Conservation (phyloP, 2,329 filamentous ascomycete species). For the Phialocephala sp. region DNA sequence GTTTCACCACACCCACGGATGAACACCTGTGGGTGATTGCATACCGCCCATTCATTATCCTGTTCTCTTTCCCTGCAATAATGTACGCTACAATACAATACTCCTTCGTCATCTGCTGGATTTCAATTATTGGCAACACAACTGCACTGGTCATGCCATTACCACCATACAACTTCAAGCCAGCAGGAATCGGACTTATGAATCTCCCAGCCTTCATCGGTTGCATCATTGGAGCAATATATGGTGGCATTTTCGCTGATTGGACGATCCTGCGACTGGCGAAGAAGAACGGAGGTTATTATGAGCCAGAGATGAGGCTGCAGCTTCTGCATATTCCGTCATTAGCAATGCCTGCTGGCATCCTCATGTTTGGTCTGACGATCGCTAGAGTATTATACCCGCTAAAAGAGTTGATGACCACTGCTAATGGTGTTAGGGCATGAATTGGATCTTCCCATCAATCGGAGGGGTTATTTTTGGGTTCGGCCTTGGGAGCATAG, state of each 20-base stretch:
- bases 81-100: not conserved
- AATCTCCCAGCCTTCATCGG: not conserved
- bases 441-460: not conserved
- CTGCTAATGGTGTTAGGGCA: not conserved
- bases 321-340: not conserved
- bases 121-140: not conserved
- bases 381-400: not conserved
- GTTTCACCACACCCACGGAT: not conserved
- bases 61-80: not conserved
- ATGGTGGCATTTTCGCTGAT: not conserved
- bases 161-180: conserved; percentile 1
- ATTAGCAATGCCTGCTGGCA: not conserved
- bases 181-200: not conserved
- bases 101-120: not conserved
- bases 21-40: not conserved
- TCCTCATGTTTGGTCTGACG: not conserved
- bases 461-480: not conserved
- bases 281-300: not conserved
- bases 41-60: not conserved
- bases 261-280: not conserved
- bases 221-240: not conserved
- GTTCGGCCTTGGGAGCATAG: not conserved
- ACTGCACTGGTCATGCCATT: not conserved
- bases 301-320: conserved; percentile 4
- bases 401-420: not conserved